Conservation (phyloP, 139 green algal genomes). For the Zygnema cylindricum region DNA sequence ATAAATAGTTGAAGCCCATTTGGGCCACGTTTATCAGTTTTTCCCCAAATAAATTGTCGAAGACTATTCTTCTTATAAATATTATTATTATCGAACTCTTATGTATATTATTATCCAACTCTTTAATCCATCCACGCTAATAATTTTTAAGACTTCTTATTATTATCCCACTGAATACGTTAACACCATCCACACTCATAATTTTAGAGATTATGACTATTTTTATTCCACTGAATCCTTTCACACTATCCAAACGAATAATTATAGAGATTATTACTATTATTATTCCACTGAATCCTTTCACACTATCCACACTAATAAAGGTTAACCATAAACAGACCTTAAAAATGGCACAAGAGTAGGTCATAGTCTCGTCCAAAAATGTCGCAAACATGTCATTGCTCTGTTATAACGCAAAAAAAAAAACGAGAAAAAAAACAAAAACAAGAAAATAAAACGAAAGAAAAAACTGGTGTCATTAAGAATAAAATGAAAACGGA, state of each 20-base stretch:
- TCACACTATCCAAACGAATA: neutral
- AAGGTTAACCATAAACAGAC: conserved; percentile 54
- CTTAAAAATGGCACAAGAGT: conserved; percentile 89
- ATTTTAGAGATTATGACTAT: neutral
- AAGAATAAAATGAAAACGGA: no score
- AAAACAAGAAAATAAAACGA: neutral
- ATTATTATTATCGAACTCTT: no score
- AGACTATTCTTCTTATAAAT: no score
- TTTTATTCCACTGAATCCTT: neutral
- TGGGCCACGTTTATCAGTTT: no score
- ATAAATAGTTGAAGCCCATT: no score
- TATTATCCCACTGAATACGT: no score
- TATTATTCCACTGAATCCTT: neutral
- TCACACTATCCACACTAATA: conserved; percentile 16
- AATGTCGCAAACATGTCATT: conserved; percentile 94
- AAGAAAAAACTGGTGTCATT: neutral
- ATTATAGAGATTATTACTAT: neutral
- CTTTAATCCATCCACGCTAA: no score
- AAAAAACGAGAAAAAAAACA: neutral
- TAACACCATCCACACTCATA: neutral
- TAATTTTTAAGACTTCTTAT: no score
- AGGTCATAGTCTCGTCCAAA: conserved; percentile 93
- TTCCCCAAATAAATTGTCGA: no score
- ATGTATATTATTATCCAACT: no score
- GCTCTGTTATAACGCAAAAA: conserved; percentile 58